phyloP scores from a whole-genome alignment of 805 yeast genomes.

The Barnettozyma botsteinii region DNA sequence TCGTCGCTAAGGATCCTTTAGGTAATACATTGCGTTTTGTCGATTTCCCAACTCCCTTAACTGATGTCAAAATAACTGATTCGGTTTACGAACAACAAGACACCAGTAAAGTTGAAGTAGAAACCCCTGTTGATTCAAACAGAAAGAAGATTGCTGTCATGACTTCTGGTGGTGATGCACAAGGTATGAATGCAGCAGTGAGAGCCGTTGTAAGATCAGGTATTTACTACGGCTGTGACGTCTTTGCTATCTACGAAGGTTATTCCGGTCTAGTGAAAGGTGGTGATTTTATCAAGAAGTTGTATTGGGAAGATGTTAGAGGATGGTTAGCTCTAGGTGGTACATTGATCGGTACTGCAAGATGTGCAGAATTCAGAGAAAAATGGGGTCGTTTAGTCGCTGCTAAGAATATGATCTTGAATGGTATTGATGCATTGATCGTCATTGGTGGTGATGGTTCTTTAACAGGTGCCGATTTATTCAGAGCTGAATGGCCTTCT shows the following conservation, averaged over 20 bases:
- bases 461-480: conserved; percentile 92
- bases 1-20: conserved; percentile 51
- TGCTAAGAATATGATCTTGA: conserved; percentile 74
- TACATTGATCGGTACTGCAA: conserved; percentile 93
- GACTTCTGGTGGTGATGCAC: conserved; percentile 99
- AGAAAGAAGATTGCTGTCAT: conserved; percentile 75
- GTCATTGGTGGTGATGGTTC: conserved; percentile 99
- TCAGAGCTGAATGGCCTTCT: conserved; percentile 93
- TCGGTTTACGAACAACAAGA: conserved; percentile 16
- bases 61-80: conserved; percentile 6
- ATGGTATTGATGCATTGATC: conserved; percentile 90
- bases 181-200: conserved; percentile 96
- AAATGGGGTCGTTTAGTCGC: conserved; percentile 79
- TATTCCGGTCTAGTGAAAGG: conserved; percentile 90
- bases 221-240: conserved; percentile 80
- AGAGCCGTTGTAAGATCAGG: conserved; percentile 94
- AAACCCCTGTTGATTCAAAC: conserved; percentile 2
- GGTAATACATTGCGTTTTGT: conserved; percentile 44
- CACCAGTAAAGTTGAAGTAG: not conserved
- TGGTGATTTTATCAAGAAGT: conserved; percentile 67
- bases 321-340: conserved; percentile 94
- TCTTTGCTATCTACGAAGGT: conserved; percentile 89
- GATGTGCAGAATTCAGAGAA: conserved; percentile 81
- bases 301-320: conserved; percentile 92
- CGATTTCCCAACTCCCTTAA: conserved; percentile 22